phyloP scores from a whole-genome alignment of 1,284 basidiomycete genomes.

The Ceratobasidium sp. region DNA sequence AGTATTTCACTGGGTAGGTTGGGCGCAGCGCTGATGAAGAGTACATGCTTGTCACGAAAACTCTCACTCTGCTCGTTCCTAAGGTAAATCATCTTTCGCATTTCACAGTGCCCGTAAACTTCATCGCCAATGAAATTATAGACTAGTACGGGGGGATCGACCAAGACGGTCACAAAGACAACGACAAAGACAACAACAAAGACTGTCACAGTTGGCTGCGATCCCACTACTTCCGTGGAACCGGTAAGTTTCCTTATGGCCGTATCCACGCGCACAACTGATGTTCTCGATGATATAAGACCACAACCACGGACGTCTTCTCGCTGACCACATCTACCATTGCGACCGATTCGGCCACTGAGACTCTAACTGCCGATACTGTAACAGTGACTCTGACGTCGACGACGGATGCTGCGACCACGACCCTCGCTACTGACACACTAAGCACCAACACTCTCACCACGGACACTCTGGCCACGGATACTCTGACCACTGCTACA shows the following conservation, averaged over 20 bases:
- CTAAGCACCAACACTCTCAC: background rate
- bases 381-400: background rate
- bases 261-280: background rate
- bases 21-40: constrained; percentile 19
- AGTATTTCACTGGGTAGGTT: background rate
- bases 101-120: background rate
- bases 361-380: background rate
- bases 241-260: constrained; percentile 4
- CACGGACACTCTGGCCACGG: constrained; percentile 4
- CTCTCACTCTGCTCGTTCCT: constrained; percentile 25
- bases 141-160: background rate
- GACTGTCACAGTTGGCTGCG: constrained; percentile 22
- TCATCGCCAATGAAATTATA: background rate
- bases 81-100: constrained; percentile 4
- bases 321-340: background rate
- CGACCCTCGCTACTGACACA: background rate
- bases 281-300: background rate
- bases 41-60: constrained; percentile 33
- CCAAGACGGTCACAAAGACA: constrained; percentile 38
- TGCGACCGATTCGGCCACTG: constrained; percentile 1
- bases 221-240: constrained; percentile 8
- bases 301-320: constrained; percentile 8
- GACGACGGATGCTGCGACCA: background rate
- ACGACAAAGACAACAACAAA: constrained; percentile 25
- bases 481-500: background rate